Evolutionary conservation across 1,284 basidiomycete genomes (phyloP).

Genomic region (Anthracocystis walkeri): DNA sequence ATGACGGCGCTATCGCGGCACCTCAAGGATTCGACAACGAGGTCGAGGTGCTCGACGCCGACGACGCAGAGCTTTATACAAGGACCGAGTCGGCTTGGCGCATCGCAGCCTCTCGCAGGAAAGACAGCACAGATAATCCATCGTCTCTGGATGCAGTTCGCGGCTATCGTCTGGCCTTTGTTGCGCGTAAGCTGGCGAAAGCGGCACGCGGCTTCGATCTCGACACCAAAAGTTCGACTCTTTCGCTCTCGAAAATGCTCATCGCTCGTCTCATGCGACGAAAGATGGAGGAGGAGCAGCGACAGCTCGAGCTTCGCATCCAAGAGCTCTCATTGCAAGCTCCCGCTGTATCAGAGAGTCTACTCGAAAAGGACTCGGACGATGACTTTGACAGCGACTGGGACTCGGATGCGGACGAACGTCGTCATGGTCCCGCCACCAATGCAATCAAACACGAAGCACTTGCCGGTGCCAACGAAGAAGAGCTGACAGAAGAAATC

Average conservation of each 20-base stretch:
- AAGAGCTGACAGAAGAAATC: slow-evolving; percentile 46
- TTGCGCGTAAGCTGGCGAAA: slow-evolving; percentile 78
- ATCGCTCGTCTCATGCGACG: slow-evolving; percentile 79
- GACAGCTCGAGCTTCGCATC: slow-evolving; percentile 66
- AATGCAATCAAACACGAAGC: neutral
- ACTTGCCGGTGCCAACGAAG: neutral
- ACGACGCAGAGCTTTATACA: slow-evolving; percentile 48
- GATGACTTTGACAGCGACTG: slow-evolving; percentile 43
- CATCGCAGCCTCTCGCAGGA: slow-evolving; percentile 78
- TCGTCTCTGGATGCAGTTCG: slow-evolving; percentile 71
- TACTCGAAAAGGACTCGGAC: slow-evolving; percentile 35
- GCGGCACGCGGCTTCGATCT: slow-evolving; percentile 82
- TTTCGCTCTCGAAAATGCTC: slow-evolving; percentile 77
- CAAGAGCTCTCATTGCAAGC: slow-evolving; percentile 72
- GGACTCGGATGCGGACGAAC: slow-evolving; percentile 15
- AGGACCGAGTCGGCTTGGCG: slow-evolving; percentile 68
- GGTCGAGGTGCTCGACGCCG: slow-evolving; percentile 60
- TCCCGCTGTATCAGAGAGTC: neutral
- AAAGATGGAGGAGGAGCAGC: slow-evolving; percentile 75
- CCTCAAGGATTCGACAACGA: slow-evolving; percentile 68
- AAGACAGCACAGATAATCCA: slow-evolving; percentile 75
- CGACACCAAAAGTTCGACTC: slow-evolving; percentile 64
- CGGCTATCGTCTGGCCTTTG: slow-evolving; percentile 79
- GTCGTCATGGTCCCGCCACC: neutral
- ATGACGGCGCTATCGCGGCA: slow-evolving; percentile 16